A percentile compares a stretch with the other conserved stretches of the same genome.
phyloP scores from a whole-genome alignment of 805 yeast genomes.

The Monosporozyma aquatica region DNA sequence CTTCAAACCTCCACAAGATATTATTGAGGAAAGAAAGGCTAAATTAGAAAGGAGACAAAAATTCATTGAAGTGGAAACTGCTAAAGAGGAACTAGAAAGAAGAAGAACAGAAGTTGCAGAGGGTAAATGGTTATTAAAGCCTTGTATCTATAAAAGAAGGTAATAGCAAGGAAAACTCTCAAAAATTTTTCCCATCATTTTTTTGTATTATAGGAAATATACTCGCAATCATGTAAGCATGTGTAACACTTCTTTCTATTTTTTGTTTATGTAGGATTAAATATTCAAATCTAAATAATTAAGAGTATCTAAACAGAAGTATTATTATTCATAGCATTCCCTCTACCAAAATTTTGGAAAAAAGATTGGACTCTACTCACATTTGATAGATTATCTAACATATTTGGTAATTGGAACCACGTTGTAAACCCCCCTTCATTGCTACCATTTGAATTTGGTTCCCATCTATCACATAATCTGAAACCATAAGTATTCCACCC shows the following conservation, averaged over 20 bases:
- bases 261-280: neutral
- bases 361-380: conserved; percentile 22
- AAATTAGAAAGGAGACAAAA: conserved; percentile 53
- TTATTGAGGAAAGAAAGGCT: conserved; percentile 51
- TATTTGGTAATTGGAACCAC: conserved; percentile 26
- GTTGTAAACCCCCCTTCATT: conserved; percentile 8
- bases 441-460: conserved; percentile 28
- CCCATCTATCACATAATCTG: conserved; percentile 86
- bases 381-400: conserved; percentile 20
- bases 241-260: no score
- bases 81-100: conserved; percentile 47
- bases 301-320: neutral
- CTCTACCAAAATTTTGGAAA: conserved; percentile 14
- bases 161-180: no score
- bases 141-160: conserved; percentile 91
- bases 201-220: neutral
- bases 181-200: neutral
- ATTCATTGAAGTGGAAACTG: conserved; percentile 63
- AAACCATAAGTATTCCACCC: conserved; percentile 82
- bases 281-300: neutral
- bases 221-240: no score
- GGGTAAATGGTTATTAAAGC: conserved; percentile 85
- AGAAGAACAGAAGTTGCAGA: conserved; percentile 53
- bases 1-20: conserved; percentile 71
- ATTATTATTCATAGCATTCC: neutral